phyloP scores from a whole-genome alignment of 176 grass and related monocot species.

The Themeda triandra region DNA sequence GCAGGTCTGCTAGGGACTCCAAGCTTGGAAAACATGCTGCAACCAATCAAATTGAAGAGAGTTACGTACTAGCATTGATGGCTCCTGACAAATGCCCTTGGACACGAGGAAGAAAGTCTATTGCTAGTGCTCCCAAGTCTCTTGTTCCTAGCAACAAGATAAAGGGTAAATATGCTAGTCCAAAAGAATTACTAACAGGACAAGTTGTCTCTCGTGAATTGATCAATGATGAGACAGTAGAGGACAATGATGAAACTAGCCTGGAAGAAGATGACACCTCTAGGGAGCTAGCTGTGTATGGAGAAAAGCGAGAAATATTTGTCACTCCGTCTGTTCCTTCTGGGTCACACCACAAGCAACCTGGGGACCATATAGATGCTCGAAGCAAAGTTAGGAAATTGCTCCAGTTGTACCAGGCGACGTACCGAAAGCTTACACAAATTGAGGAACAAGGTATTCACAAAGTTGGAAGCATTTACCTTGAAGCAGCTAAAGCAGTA shows the following conservation, averaged over 20 bases:
- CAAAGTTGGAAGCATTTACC: constrained; percentile 47
- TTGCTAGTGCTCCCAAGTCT: constrained; percentile 6
- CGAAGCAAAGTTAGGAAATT: constrained; percentile 53
- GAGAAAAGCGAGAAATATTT: constrained; percentile 10
- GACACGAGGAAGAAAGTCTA: constrained; percentile 38
- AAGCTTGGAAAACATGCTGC: constrained; percentile 5
- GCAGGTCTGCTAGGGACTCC: background rate
- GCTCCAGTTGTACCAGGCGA: constrained; percentile 43
- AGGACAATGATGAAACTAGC: constrained; percentile 22
- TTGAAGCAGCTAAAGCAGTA: constrained; percentile 22
- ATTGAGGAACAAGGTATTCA: constrained; percentile 37
- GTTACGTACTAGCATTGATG: constrained; percentile 50
- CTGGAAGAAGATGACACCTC: constrained; percentile 18
- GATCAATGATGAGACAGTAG: background rate
- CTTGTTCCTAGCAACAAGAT: constrained; percentile 21
- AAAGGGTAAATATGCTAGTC: constrained; percentile 2
- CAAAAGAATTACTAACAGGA: background rate
- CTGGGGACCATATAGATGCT: constrained; percentile 15
- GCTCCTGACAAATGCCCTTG: constrained; percentile 46
- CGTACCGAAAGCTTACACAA: constrained; percentile 61
- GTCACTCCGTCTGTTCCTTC: constrained; percentile 43
- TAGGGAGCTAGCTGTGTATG: constrained; percentile 20
- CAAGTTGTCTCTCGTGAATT: background rate
- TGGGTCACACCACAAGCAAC: background rate
- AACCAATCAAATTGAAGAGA: background rate